Base-by-base conservation (phyloP, 768 basidiomycete genomes). In the Rhizopogon vesiculosus region DNA sequence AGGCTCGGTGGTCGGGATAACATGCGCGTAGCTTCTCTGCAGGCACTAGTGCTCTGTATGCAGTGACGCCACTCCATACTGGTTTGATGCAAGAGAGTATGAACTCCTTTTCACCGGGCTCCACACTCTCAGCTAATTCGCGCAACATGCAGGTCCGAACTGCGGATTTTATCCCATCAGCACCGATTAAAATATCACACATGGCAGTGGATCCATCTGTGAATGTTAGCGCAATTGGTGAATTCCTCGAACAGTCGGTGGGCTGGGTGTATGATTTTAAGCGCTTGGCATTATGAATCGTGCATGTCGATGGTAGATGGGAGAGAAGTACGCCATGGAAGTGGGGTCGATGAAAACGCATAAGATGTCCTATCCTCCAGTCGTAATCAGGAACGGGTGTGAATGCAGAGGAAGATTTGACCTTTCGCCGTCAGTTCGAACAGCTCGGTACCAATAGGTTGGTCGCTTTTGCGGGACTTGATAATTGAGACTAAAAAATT, bases 131-230 rank as follows among this genome's bases (percentile, higher is more conserved):
- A 7, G 67, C 59, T n/a, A 67, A 50, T 53, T 71, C 68, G 1
- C 60, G 56, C 55, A 75, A 71, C 60, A 84, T 63, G 42, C 45
- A 51, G 7, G 60, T 56, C 19, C 78, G 72, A 18, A 72, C 79
- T 54, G 72, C 74, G 33, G 84, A 86, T 67, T 81, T 82, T 56
- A 87, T 57, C 3, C 86, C 86, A 59, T 88, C 86, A 16, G 85
- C 85, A 39, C 86, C 86, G 51, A 88, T 68, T 19, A 90, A 78
- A 12, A 88, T 64, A 64, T 89, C 86, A 63, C 85, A 88, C 22
- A 74, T 71, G 3, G 82, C 74, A 8, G 70, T 76, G 12, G 83
- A 74, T 42, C 84, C 85, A 62, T 89, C 88, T 58, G 79, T 72
- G 64, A 89, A 90, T 19, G 72, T 62, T 56, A 89, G 69, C 29